phyloP scores from a whole-genome alignment of 257 asterid species.

The Petunia axillaris region DNA sequence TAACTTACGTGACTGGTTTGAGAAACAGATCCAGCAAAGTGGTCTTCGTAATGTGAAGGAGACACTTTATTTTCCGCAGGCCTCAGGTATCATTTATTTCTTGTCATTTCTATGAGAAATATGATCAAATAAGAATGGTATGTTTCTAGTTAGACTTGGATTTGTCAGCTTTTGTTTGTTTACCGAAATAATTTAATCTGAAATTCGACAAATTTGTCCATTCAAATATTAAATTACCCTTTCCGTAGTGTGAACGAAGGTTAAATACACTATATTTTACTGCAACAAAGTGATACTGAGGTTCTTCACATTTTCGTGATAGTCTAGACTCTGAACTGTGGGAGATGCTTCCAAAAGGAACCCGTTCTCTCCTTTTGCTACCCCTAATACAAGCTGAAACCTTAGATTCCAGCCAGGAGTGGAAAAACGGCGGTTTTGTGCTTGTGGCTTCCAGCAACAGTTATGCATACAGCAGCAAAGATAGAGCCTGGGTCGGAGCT shows the following conservation, averaged over 20 bases:
- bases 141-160: no score
- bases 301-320: slow-evolving; percentile 1
- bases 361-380: slow-evolving; percentile 70
- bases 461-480: slow-evolving; percentile 67
- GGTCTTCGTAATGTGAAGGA: slow-evolving; percentile 64
- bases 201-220: not conserved
- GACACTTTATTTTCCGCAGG: slow-evolving; percentile 64
- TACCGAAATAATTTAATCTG: no score
- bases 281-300: not conserved
- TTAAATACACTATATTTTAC: slow-evolving; percentile 13
- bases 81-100: slow-evolving; percentile 46
- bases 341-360: slow-evolving; percentile 79
- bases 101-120: not conserved
- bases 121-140: no score
- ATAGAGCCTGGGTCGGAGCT: slow-evolving; percentile 77
- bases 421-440: slow-evolving; percentile 57
- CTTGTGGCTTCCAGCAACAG: slow-evolving; percentile 74
- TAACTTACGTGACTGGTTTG: slow-evolving; percentile 58
- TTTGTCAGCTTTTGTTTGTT: no score
- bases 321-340: slow-evolving; percentile 51
- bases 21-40: slow-evolving; percentile 49
- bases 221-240: slow-evolving; percentile 6
- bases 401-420: slow-evolving; percentile 33
- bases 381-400: slow-evolving; percentile 48
- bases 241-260: not conserved